Base-by-base conservation (phyloP, 2,329 filamentous ascomycete species). In the Coniosporium tulheliwenetii region DNA sequence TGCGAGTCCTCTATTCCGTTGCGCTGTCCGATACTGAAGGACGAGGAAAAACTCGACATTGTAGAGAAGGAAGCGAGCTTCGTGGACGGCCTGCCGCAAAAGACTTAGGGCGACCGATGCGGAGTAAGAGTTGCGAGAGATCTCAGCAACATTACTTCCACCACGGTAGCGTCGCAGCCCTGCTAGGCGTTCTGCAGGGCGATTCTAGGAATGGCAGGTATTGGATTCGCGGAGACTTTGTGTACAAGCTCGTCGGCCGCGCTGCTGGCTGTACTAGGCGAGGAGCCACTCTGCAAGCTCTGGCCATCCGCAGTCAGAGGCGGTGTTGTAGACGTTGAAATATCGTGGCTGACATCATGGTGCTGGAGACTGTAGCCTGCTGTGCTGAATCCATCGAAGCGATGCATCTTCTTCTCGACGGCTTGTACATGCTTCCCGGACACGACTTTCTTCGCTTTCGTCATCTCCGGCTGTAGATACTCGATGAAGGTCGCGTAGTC, bases 271-370 rank as follows among this genome's bases (percentile, higher is more conserved):
- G 75, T 73, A 56, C 77, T 83, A 4, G 77, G 73, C 2, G 78
- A 67, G 44, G 71, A 77, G 54, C 67, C 77, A 55, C 74, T 82
- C 50, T 77, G 75, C 1, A 78, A 78, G 46, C 76, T 82, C 53
- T 81, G 81, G 33, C 74, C 73, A 50, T 79, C 79, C 48, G 72
- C 79, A 2, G 78, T 81, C 41, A 84, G 67, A 15, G 70, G 69
- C 1, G 79, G 81, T 8, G 77, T 73, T 0, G 71, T 70, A 8
- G 67, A 65, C 40, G 77, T 70, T 60, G 62, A 59, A 52, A 63
- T 59, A 48, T 72, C 35, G 19, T 39, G 37, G 13, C 40, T 48
- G 8, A 52, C 49, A 26, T 26, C 19, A 7, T 26, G 19, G 19
- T 26, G 19, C 19, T 26, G 19, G 7, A 26, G 19, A 26, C 19